Conservation (phyloP, 495 filamentous ascomycete genomes). For the Alectoria sarmentosa region DNA sequence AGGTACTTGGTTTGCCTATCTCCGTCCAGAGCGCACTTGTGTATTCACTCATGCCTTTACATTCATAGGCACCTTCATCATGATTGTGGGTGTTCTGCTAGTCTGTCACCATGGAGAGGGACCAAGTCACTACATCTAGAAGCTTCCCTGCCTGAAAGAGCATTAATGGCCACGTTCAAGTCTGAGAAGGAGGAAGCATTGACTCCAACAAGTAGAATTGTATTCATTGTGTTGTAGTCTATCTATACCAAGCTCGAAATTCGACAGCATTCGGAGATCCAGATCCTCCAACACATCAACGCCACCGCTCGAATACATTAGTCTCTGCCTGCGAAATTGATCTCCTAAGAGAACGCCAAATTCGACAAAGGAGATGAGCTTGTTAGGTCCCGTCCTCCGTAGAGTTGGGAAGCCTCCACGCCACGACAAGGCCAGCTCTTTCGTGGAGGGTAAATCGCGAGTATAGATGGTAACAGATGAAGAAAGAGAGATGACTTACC, state of each 20-base stretch:
- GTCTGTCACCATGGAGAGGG: not conserved
- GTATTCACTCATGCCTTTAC: not conserved
- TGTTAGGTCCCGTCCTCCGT: slow-evolving; percentile 2
- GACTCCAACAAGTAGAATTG: not conserved
- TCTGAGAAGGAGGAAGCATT: not conserved
- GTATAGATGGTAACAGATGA: not conserved
- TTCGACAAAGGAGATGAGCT: not conserved
- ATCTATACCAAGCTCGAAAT: not conserved
- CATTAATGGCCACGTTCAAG: not conserved
- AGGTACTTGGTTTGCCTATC: no score
- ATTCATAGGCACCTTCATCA: not conserved
- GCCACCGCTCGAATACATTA: not conserved
- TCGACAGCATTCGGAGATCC: not conserved
- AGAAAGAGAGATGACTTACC: not conserved
- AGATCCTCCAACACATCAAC: not conserved
- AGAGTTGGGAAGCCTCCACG: slow-evolving; percentile 5
- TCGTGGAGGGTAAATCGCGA: slow-evolving; percentile 7
- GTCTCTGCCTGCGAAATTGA: not conserved
- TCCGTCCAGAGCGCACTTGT: no score
- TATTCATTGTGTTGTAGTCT: not conserved
- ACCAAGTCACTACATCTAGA: not conserved
- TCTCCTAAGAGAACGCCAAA: not conserved
- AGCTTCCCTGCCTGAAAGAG: not conserved
- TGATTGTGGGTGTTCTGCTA: not conserved
- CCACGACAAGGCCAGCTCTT: slow-evolving; percentile 9